These are phyloP conservation scores for Coriaria nepalensis DNA, from an alignment of 306 rosid species.

Conservation along the genomic window DNA sequence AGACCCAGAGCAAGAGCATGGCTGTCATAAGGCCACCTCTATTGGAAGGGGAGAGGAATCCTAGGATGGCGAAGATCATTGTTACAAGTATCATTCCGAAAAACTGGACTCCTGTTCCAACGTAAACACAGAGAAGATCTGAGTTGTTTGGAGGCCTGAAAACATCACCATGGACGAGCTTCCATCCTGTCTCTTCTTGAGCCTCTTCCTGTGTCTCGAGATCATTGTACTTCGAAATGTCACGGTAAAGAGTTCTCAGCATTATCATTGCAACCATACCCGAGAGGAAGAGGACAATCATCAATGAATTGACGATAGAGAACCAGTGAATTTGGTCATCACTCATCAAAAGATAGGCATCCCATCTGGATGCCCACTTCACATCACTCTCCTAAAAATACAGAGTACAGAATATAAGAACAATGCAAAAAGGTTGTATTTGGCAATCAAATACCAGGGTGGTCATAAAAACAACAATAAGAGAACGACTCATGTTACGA, in stretches of 20 bases:
- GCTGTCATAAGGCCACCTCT: slow-evolving; percentile 98
- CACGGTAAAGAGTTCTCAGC: slow-evolving; percentile 95
- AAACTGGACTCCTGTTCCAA: slow-evolving; percentile 93
- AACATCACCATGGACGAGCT: slow-evolving; percentile 97
- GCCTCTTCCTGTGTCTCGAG: slow-evolving; percentile 99
- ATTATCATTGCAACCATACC: slow-evolving; percentile 99
- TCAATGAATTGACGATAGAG: slow-evolving; percentile 85
- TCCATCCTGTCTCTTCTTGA: slow-evolving; percentile 99
- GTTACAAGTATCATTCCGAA: slow-evolving; percentile 86
- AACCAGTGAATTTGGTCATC: slow-evolving; percentile 98
- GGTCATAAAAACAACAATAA: background rate
- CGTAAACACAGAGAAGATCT: slow-evolving; percentile 78
- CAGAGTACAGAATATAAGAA: no score
- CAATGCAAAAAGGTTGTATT: no score
- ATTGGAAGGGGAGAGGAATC: slow-evolving; percentile 95
- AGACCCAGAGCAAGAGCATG: slow-evolving; percentile 91
- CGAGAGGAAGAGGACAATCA: slow-evolving; percentile 97
- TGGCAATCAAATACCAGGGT: background rate
- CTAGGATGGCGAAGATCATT: slow-evolving; percentile 91
- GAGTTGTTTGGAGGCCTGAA: slow-evolving; percentile 80
- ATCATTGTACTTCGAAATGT: slow-evolving; percentile 89
- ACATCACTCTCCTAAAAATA: slow-evolving; percentile 68
- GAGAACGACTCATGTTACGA: background rate
- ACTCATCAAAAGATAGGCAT: slow-evolving; percentile 88
- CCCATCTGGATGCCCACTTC: slow-evolving; percentile 99